A percentile compares a stretch with the other conserved stretches of the same genome.
Evolutionary conservation across 495 filamentous ascomycete species (phyloP).

Genomic region (Trichoderma parareesei): DNA sequence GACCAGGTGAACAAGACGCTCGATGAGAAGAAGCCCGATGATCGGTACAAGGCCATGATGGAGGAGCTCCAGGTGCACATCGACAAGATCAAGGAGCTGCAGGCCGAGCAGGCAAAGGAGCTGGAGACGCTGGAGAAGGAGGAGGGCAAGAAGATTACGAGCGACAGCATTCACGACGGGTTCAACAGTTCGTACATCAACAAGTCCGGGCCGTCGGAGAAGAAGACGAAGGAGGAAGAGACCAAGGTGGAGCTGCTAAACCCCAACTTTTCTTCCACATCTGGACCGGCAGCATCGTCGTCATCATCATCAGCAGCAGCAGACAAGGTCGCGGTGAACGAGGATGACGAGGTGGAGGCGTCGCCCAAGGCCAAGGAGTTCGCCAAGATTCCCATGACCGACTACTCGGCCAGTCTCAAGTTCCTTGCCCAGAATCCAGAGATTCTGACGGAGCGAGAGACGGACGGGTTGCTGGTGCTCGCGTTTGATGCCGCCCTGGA

Average conservation of each 20-base stretch:
- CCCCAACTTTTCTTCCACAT: conserved; percentile 40
- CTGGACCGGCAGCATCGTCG: conserved; percentile 10
- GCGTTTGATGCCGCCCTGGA: conserved; percentile 81
- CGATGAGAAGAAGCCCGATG: conserved; percentile 56
- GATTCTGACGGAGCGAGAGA: conserved; percentile 79
- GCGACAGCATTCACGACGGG: conserved; percentile 82
- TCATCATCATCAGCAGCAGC: conserved; percentile 1
- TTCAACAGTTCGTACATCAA: conserved; percentile 76
- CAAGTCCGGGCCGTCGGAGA: conserved; percentile 43
- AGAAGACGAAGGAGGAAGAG: conserved; percentile 34
- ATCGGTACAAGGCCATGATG: conserved; percentile 63
- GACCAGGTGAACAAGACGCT: conserved; percentile 92
- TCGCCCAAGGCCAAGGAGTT: conserved; percentile 71
- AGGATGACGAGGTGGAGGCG: conserved; percentile 66
- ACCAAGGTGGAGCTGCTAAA: conserved; percentile 75
- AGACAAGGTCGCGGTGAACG: conserved; percentile 38
- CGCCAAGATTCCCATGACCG: conserved; percentile 63
- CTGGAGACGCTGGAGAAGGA: conserved; percentile 79
- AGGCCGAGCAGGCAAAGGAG: conserved; percentile 62
- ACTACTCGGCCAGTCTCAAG: conserved; percentile 62
- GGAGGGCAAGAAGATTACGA: conserved; percentile 85
- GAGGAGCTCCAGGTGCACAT: conserved; percentile 68
- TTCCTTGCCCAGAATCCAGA: conserved; percentile 70
- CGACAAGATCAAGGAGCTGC: conserved; percentile 66
- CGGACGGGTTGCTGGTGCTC: conserved; percentile 81